Conservation (phyloP, 2,329 filamentous ascomycete species). For the Periconia digitata region DNA sequence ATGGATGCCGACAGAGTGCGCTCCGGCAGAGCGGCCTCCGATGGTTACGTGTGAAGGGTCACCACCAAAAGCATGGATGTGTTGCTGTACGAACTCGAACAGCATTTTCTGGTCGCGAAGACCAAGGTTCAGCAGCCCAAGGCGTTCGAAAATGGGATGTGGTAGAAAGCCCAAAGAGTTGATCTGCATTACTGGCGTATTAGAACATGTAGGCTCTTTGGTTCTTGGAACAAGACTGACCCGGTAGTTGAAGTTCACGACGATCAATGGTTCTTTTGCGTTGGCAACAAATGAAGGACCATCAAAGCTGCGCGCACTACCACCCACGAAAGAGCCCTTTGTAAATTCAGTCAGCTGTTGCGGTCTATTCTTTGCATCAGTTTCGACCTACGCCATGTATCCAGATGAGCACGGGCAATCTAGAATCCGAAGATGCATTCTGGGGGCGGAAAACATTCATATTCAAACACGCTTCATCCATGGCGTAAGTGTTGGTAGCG, state of each 20-base stretch:
- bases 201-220: background rate
- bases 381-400: conserved; percentile 25
- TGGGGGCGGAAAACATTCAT: conserved; percentile 30
- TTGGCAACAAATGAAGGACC: conserved; percentile 28
- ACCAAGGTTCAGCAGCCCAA: conserved; percentile 30
- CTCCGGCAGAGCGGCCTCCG: conserved; percentile 42
- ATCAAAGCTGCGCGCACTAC: conserved; percentile 27
- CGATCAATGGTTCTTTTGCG: conserved; percentile 22
- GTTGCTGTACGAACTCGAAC: conserved; percentile 41
- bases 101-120: conserved; percentile 22
- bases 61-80: conserved; percentile 44
- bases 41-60: conserved; percentile 41
- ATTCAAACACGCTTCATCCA: conserved; percentile 27
- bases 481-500: conserved; percentile 30
- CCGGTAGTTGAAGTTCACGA: conserved; percentile 33
- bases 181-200: conserved; percentile 9
- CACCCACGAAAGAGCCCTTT: conserved; percentile 21
- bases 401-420: conserved; percentile 32
- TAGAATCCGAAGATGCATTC: conserved; percentile 11
- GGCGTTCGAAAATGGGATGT: conserved; percentile 23
- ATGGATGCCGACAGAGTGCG: conserved; percentile 31
- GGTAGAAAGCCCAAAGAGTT: conserved; percentile 31
- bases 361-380: background rate
- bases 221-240: conserved; percentile 7
- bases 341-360: background rate